Conservation (phyloP, 2,329 filamentous ascomycete species). For the Colletotrichum sp. region DNA sequence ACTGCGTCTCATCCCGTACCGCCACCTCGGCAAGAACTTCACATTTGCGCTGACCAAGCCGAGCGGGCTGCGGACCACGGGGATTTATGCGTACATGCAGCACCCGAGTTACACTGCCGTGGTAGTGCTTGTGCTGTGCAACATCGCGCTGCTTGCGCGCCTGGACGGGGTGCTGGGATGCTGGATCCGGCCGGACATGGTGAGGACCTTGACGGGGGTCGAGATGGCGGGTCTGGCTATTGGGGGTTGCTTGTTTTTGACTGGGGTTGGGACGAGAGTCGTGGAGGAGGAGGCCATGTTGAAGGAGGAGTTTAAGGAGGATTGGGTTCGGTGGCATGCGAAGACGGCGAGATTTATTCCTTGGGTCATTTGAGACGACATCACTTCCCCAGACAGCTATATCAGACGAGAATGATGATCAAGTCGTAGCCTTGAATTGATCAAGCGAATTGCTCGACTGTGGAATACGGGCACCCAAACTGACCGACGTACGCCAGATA, state of each 20-base stretch:
- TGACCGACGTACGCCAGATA: no score
- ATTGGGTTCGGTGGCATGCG: constrained; percentile 55
- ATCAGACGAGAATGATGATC: no score
- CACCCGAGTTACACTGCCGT: constrained; percentile 58
- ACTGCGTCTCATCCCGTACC: constrained; percentile 43
- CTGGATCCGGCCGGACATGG: constrained; percentile 35
- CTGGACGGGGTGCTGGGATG: constrained; percentile 44
- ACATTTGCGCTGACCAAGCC: constrained; percentile 57
- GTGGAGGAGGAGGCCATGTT: constrained; percentile 58
- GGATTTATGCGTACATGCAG: constrained; percentile 54
- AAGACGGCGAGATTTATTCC: constrained; percentile 56
- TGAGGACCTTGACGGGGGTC: constrained; percentile 1
- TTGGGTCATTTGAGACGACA: constrained; percentile 35
- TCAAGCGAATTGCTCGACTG: no score
- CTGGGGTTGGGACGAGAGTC: constrained; percentile 40
- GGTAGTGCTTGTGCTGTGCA: constrained; percentile 35
- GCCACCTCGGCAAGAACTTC: constrained; percentile 53
- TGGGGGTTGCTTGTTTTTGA: constrained; percentile 21
- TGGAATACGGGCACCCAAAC: no score
- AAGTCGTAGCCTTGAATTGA: no score
- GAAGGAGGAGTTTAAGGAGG: constrained; percentile 45
- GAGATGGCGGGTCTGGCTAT: constrained; percentile 16
- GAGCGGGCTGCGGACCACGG: constrained; percentile 47
- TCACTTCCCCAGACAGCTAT: no score
- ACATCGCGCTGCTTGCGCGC: constrained; percentile 37